A percentile compares a stretch with the other conserved stretches of the same genome.
These are phyloP conservation scores for Quercus bicolor DNA, from an alignment of 306 rosid genomes.

Conservation along the genomic window DNA sequence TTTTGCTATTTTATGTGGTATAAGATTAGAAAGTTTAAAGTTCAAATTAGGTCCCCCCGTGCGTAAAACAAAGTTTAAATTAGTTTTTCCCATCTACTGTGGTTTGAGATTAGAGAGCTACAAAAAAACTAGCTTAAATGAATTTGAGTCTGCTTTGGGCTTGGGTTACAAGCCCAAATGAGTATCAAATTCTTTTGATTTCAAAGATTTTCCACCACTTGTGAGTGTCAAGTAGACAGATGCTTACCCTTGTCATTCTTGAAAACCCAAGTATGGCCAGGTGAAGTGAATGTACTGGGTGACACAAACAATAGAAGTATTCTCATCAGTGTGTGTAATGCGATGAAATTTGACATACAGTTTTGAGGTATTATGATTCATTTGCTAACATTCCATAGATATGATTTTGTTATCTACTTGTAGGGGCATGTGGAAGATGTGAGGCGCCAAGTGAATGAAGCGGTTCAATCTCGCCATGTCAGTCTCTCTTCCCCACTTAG, in stretches of 20 bases:
- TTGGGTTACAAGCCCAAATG: too few relatives aligned
- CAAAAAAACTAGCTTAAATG: background rate
- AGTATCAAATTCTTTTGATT: background rate
- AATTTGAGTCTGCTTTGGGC: background rate
- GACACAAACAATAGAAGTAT: background rate
- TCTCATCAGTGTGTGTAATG: background rate
- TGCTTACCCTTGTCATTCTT: background rate
- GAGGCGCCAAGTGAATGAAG: constrained; percentile 88
- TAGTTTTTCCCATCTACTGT: too few relatives aligned
- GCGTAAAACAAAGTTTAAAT: too few relatives aligned
- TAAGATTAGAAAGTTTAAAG: background rate
- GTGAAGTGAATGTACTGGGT: background rate
- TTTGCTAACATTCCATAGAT: constrained; percentile 1
- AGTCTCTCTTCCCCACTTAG: constrained; percentile 41
- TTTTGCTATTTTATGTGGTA: background rate
- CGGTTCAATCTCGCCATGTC: constrained; percentile 87
- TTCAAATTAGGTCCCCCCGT: too few relatives aligned
- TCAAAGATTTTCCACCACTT: background rate
- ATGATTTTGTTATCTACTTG: constrained; percentile 34
- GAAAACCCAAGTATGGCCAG: background rate
- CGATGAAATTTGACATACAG: background rate
- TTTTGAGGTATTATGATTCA: background rate
- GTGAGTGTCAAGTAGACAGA: too few relatives aligned
- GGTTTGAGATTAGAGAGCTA: background rate
- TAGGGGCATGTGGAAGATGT: constrained; percentile 92